Conservation (phyloP, 2,329 filamentous ascomycete genomes). For the Aspergillus sp. region DNA sequence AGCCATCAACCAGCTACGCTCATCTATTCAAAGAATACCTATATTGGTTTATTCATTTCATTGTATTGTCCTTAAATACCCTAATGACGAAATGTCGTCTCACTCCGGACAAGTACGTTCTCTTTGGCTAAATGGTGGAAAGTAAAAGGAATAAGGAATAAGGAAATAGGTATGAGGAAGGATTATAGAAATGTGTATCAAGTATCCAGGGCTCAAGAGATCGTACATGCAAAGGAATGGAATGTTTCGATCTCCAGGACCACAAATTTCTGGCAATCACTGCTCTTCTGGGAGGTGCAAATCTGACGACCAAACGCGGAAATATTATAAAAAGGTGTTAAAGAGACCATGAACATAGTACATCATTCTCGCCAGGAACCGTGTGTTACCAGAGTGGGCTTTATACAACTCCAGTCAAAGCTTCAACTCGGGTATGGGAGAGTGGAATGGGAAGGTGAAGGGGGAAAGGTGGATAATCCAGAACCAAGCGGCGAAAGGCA, state of each 20-base stretch:
- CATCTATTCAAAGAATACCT: not conserved
- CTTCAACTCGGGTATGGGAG: slow-evolving; percentile 10
- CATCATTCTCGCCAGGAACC: slow-evolving; percentile 20
- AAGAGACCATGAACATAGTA: slow-evolving; percentile 20
- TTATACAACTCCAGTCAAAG: slow-evolving; percentile 8
- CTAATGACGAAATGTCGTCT: slow-evolving; percentile 7
- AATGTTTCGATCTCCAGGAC: slow-evolving; percentile 23
- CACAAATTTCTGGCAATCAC: slow-evolving; percentile 12
- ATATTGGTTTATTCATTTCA: not conserved
- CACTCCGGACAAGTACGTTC: slow-evolving; percentile 8
- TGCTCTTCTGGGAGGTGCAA: slow-evolving; percentile 12
- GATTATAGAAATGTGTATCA: slow-evolving; percentile 23
- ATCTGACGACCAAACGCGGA: slow-evolving; percentile 18
- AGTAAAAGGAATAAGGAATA: slow-evolving; percentile 13
- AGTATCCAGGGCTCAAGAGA: slow-evolving; percentile 22
- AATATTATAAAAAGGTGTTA: slow-evolving; percentile 23
- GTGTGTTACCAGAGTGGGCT: slow-evolving; percentile 7
- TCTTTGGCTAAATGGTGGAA: slow-evolving; percentile 11
- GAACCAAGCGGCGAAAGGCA: slow-evolving; percentile 3
- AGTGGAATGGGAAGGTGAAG: slow-evolving; percentile 3
- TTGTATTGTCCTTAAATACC: slow-evolving; percentile 10
- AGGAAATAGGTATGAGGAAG: slow-evolving; percentile 9
- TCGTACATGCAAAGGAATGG: slow-evolving; percentile 16
- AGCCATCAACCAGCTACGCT: not conserved
- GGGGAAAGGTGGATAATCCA: slow-evolving; percentile 8